A percentile compares a stretch with the other conserved stretches of the same genome.
phyloP scores from a whole-genome alignment of 108 stramenopile genomes.

The Conticribra weissflogii region DNA sequence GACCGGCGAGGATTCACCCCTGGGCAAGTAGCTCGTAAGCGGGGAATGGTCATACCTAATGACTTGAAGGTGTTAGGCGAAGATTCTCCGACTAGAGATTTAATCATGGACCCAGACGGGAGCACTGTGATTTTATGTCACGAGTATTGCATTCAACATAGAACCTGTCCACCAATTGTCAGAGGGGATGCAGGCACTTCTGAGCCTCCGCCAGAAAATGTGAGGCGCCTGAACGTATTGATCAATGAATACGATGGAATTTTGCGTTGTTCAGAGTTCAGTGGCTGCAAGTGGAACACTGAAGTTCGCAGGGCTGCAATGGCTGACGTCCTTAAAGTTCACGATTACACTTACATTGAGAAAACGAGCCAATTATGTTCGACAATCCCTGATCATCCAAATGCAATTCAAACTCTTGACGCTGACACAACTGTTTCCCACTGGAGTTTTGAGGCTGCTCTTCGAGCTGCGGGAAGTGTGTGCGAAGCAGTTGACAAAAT shows the following conservation, averaged over 20 bases:
- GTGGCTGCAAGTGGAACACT: slow-evolving; percentile 66
- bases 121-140: slow-evolving; percentile 78
- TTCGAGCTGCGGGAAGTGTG: slow-evolving; percentile 89
- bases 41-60: slow-evolving; percentile 85
- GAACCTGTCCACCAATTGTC: slow-evolving; percentile 84
- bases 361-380: slow-evolving; percentile 75
- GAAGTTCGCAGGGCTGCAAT: slow-evolving; percentile 80
- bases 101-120: slow-evolving; percentile 84
- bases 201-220: slow-evolving; percentile 89
- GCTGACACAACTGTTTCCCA: slow-evolving; percentile 86
- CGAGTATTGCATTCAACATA: slow-evolving; percentile 80
- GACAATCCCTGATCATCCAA: slow-evolving; percentile 84
- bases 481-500: slow-evolving; percentile 90
- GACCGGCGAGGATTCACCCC: slow-evolving; percentile 85
- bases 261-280: slow-evolving; percentile 76
- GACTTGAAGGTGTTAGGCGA: slow-evolving; percentile 67
- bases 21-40: slow-evolving; percentile 73
- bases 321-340: slow-evolving; percentile 86
- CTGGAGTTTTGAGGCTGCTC: slow-evolving; percentile 90
- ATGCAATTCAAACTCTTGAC: slow-evolving; percentile 82
- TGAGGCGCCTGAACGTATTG: slow-evolving; percentile 80
- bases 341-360: slow-evolving; percentile 91
- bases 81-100: slow-evolving; percentile 66
- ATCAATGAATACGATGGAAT: slow-evolving; percentile 83
- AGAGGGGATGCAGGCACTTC: slow-evolving; percentile 59